Evolutionary conservation across 2,329 filamentous ascomycete genomes (phyloP), one percentile per base, ranked within the genome.

Genomic region (Paecilomyces niveus): DNA sequence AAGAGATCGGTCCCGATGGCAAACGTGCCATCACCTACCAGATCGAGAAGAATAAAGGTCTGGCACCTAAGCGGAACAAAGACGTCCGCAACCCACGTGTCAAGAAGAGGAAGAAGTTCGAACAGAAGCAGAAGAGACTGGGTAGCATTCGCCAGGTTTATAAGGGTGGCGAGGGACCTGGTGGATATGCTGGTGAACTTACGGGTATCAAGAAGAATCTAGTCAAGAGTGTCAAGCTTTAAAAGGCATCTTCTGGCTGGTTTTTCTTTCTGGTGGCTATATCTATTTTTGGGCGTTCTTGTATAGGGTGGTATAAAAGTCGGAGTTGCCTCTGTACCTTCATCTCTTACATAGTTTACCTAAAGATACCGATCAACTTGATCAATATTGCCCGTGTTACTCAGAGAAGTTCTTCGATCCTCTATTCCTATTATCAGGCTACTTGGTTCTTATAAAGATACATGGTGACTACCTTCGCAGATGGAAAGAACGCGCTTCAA

Each of bases 111-210:
- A 91, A 91, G 85, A 92, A 91, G 85, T 99, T 86, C 74, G 92
- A 95, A 72, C 89, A 92, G 75, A 97, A 96, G 83, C 89, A 93
- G 84, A 97, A 97, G 89, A 97, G 97, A 83, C 77, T 97, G 70
- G 86, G 85, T 68, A 93, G 89, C 71, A 90, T 92, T 80, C 90
- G 89, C 79, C 84, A 89, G 8, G 81, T 90, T 13, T 97, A 92
- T 79, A 90, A 92, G 76, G 90, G 90, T 65, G 89, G 90, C 61
- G 87, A 95, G 78, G 86, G 89, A 66, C 85, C 85, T 70, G 89
- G 91, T 69, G 89, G 92, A 57, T 99, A 99, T 79, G 85, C 85
- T 64, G 94, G 94, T 78, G 94, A 97, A 75, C 78, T 89, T 78
- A 94, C 92, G 50, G 94, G 94, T 85, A 96, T 99, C 78, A 97